Evolutionary conservation across 2,329 filamentous ascomycete genomes (phyloP).

Genomic region (Epichloe gansuensis): DNA sequence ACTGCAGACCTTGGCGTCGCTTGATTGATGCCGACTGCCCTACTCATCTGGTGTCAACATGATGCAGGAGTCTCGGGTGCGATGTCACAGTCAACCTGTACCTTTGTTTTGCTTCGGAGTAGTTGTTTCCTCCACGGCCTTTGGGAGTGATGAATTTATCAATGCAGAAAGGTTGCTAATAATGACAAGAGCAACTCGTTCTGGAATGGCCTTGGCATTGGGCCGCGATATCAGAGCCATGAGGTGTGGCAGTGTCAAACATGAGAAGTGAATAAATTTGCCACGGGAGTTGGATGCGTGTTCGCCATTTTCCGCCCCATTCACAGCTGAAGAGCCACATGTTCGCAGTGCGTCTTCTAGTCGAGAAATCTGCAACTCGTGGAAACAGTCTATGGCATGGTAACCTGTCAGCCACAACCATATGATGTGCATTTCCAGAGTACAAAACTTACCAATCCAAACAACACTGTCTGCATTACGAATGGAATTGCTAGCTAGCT

Average conservation of each 20-base stretch:
- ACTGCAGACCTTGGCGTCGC: constrained; percentile 42
- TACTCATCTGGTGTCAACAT: constrained; percentile 12
- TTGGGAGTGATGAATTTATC: constrained; percentile 66
- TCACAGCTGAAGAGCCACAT: constrained; percentile 6
- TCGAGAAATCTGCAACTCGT: constrained; percentile 22
- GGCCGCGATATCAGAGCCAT: constrained; percentile 63
- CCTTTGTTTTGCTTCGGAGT: constrained; percentile 28
- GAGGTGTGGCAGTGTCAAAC: constrained; percentile 55
- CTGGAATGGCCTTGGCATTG: constrained; percentile 49
- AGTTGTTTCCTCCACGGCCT: constrained; percentile 31
- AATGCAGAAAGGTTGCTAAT: constrained; percentile 69
- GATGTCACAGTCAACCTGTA: constrained; percentile 10
- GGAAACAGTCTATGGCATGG: constrained; percentile 32
- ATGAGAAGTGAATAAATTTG: constrained; percentile 37
- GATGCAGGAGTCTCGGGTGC: neutral
- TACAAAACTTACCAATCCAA: constrained; percentile 62
- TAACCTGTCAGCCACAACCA: neutral
- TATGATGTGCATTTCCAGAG: neutral
- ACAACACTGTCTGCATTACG: constrained; percentile 50
- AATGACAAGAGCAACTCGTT: constrained; percentile 54
- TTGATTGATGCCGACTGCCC: constrained; percentile 27
- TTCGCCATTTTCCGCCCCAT: constrained; percentile 5
- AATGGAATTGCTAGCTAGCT: constrained; percentile 54
- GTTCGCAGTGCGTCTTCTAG: constrained; percentile 15
- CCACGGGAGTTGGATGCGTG: constrained; percentile 12